Conservation (phyloP, 192 early-diverging fungal species). For the Thoreauomyces humboldtii region DNA sequence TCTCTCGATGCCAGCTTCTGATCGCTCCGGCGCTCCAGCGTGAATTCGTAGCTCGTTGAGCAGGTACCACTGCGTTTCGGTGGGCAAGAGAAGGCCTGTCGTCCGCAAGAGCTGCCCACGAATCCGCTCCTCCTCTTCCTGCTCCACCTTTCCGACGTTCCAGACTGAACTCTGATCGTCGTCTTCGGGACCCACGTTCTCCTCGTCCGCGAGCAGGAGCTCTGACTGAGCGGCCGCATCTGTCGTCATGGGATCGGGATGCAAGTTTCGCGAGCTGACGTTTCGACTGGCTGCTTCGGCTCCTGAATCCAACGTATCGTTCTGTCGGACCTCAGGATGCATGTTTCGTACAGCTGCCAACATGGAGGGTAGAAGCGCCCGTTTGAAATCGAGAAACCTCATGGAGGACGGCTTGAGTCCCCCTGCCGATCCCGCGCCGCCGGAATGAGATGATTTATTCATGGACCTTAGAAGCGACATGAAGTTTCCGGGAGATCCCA, state of each 20-base stretch:
- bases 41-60: slow-evolving; percentile 55
- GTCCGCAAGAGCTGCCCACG: slow-evolving; percentile 18
- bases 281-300: background rate
- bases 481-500: background rate
- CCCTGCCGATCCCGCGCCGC: background rate
- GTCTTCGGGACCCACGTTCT: background rate
- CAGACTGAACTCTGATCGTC: too few species aligned
- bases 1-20: slow-evolving; percentile 45
- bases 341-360: slow-evolving; percentile 13
- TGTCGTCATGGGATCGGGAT: slow-evolving; percentile 1
- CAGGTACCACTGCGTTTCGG: slow-evolving; percentile 48
- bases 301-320: background rate
- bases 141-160: background rate
- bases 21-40: slow-evolving; percentile 54
- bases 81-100: slow-evolving; percentile 34
- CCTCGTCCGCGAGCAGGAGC: background rate
- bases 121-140: slow-evolving; percentile 11
- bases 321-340: slow-evolving; percentile 7
- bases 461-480: slow-evolving; percentile 14
- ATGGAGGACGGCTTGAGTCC: slow-evolving; percentile 20
- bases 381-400: slow-evolving; percentile 31
- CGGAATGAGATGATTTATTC: background rate
- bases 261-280: background rate
- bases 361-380: slow-evolving; percentile 29
- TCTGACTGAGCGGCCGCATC: slow-evolving; percentile 1